Evolutionary conservation across 192 early-diverging fungal species (phyloP).

Genomic region (Phlyctochytrium arcticum): DNA sequence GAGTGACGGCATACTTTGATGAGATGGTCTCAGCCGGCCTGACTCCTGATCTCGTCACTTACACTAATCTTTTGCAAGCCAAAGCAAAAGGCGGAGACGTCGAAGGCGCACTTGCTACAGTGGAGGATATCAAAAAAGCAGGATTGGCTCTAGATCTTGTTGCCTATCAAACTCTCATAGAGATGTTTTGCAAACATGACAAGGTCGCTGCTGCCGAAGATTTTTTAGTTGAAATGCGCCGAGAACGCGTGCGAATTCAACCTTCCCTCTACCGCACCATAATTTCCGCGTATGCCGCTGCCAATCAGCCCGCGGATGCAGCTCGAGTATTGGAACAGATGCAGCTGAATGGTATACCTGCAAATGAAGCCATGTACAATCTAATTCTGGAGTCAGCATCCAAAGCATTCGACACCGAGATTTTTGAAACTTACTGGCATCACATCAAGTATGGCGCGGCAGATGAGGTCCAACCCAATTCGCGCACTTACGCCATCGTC

Average conservation of each 20-base stretch:
- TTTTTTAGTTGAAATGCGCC: constrained; percentile 7
- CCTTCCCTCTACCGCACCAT: constrained; percentile 13
- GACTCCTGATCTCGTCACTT: constrained; percentile 19
- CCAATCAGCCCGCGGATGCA: constrained; percentile 16
- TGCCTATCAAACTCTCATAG: constrained; percentile 23
- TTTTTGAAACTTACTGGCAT: not conserved
- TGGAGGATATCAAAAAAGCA: constrained; percentile 24
- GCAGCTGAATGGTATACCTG: constrained; percentile 7
- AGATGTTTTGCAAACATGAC: constrained; percentile 13
- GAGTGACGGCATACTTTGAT: constrained; percentile 17
- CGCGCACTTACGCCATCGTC: constrained; percentile 22
- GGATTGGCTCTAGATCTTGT: constrained; percentile 18
- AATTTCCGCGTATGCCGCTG: constrained; percentile 19
- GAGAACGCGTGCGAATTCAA: not conserved
- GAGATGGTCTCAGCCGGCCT: not conserved
- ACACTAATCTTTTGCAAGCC: constrained; percentile 27
- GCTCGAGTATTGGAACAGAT: constrained; percentile 23
- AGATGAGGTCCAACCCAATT: constrained; percentile 9
- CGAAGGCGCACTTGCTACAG: constrained; percentile 1
- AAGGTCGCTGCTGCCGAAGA: constrained; percentile 12
- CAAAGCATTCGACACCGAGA: constrained; percentile 17
- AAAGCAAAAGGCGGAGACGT: constrained; percentile 17
- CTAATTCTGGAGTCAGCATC: constrained; percentile 20
- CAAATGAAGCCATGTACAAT: constrained; percentile 18
- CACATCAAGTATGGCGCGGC: not conserved